phyloP scores from a whole-genome alignment of 495 filamentous ascomycete species.

The Hypoxylon fuscum region DNA sequence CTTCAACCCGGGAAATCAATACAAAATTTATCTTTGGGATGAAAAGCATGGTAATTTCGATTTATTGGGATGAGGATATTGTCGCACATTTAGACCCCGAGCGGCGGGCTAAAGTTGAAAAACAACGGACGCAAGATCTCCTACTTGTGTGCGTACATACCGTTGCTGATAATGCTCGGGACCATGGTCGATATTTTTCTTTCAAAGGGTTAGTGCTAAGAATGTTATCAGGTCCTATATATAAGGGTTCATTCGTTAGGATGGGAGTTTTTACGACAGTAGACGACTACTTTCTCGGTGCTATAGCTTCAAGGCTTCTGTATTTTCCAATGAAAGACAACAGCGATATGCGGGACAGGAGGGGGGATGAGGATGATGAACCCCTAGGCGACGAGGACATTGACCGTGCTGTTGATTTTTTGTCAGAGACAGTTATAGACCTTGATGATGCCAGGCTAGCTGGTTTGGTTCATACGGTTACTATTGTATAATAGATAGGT shows the following conservation, averaged over 20 bases:
- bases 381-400: too few relatives aligned
- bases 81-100: neutral
- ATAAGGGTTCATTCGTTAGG: neutral
- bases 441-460: neutral
- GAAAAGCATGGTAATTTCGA: too few relatives aligned
- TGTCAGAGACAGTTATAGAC: too few relatives aligned
- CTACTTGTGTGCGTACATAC: neutral
- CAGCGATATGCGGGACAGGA: too few relatives aligned
- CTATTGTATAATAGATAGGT: neutral
- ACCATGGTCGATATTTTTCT: too few relatives aligned
- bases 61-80: neutral
- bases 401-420: too few relatives aligned
- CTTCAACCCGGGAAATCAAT: neutral
- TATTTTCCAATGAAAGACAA: too few relatives aligned
- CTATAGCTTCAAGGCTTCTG: neutral
- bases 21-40: neutral
- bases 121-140: neutral
- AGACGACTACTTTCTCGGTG: neutral
- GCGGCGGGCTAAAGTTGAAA: neutral
- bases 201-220: neutral
- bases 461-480: neutral
- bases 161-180: too few relatives aligned
- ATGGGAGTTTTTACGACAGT: neutral
- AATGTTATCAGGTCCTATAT: neutral
- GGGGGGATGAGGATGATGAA: too few relatives aligned